A percentile compares a stretch with the other conserved stretches of the same genome.
These are phyloP conservation scores for Syncephalastrum racemosum DNA, from an alignment of 371 early-diverging fungal genomes.

Conservation along the genomic window DNA sequence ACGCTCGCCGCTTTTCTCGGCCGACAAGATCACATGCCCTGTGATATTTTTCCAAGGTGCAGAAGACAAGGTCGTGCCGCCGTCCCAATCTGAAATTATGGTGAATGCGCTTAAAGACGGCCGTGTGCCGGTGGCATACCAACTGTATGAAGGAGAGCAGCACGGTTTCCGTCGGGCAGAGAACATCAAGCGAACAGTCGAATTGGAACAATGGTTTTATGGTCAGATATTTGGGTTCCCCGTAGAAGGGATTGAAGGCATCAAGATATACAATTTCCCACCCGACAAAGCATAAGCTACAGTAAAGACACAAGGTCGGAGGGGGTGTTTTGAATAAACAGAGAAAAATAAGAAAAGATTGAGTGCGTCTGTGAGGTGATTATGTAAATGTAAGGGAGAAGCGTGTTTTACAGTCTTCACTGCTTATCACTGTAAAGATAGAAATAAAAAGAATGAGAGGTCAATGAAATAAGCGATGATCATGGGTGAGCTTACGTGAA, in stretches of 20 bases:
- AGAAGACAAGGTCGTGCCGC: conserved; percentile 79
- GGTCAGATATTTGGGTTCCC: conserved; percentile 51
- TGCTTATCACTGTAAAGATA: too few relatives aligned
- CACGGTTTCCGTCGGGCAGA: conserved; percentile 61
- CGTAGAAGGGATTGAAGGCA: conserved; percentile 44
- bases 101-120: conserved; percentile 63
- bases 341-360: too few relatives aligned
- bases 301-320: too few relatives aligned
- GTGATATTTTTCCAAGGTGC: conserved; percentile 75
- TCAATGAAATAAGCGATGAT: too few relatives aligned
- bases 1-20: conserved; percentile 60
- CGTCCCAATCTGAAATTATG: conserved; percentile 74
- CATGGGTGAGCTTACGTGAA: conserved; percentile 60
- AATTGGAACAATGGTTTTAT: conserved; percentile 54
- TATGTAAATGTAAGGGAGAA: too few relatives aligned
- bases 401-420: too few relatives aligned
- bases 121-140: conserved; percentile 65
- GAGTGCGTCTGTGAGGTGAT: too few relatives aligned
- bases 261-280: conserved; percentile 40
- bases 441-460: too few relatives aligned
- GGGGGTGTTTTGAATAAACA: too few relatives aligned
- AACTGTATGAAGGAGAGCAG: conserved; percentile 69
- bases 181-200: conserved; percentile 50
- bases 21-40: conserved; percentile 62
- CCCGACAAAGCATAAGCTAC: background rate